A percentile compares a stretch with the other conserved stretches of the same genome.
Evolutionary conservation across 176 grass and related monocot genomes (phyloP).

Genomic region (Musa acuminata): DNA sequence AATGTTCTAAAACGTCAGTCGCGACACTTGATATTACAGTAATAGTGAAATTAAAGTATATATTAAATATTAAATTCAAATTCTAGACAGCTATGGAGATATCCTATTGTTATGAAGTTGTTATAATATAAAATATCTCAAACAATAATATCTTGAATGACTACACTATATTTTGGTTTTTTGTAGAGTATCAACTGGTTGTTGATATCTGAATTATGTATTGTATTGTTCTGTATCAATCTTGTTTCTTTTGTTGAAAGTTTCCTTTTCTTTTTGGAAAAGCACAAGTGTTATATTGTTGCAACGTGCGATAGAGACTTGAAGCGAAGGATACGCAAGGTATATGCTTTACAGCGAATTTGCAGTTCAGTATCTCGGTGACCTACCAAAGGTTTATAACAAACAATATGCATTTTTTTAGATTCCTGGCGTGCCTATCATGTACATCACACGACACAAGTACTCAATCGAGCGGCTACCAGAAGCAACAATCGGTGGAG

Average conservation of each 20-base stretch:
- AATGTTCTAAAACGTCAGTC: no score
- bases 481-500: conserved; percentile 86
- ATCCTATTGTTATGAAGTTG: no score
- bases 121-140: no score
- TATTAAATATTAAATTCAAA: no score
- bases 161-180: not conserved
- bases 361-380: not conserved
- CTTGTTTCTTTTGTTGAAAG: not conserved
- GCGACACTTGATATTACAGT: no score
- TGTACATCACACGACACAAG: conserved; percentile 70
- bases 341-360: conserved; percentile 13
- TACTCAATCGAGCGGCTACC: conserved; percentile 81
- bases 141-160: no score
- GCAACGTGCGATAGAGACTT: conserved; percentile 88
- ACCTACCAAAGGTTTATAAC: no score
- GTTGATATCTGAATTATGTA: not conserved
- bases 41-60: no score
- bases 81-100: no score
- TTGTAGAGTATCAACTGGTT: not conserved
- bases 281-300: conserved; percentile 91
- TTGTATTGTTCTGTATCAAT: conserved; percentile 1
- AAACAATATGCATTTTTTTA: conserved; percentile 18
- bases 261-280: conserved; percentile 17
- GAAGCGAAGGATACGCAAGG: conserved; percentile 87
- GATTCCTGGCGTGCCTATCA: conserved; percentile 86